Percentiles rank a stretch among this genome's conserved stretches.
Evolutionary conservation across 139 green algal species (phyloP).

Genomic region (Spirogloea muscicola): DNA sequence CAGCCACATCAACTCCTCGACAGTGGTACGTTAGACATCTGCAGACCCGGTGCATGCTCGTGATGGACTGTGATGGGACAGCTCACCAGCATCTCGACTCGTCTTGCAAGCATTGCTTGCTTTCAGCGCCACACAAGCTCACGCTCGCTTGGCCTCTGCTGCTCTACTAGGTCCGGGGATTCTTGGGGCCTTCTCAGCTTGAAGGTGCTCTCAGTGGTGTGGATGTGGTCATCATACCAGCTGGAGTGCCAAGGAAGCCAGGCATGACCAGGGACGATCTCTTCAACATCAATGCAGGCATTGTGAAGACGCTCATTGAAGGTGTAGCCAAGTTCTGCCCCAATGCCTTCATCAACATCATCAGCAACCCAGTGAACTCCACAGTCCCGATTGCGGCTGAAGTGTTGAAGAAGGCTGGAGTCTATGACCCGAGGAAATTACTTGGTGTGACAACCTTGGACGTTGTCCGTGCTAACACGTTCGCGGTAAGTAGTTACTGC

Average conservation of each 20-base stretch:
- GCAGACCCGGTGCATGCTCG: background rate
- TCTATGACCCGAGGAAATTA: slow-evolving; percentile 80
- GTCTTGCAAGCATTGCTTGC: too few species aligned
- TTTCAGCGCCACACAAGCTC: too few species aligned
- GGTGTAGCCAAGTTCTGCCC: slow-evolving; percentile 84
- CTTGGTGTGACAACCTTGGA: slow-evolving; percentile 96
- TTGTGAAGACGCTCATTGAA: slow-evolving; percentile 83
- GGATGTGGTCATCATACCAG: slow-evolving; percentile 92
- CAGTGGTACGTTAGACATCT: slow-evolving; percentile 59
- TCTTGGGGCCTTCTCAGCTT: slow-evolving; percentile 74
- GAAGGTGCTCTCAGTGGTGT: slow-evolving; percentile 61
- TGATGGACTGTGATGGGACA: background rate
- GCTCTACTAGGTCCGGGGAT: slow-evolving; percentile 63
- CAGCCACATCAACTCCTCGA: slow-evolving; percentile 85
- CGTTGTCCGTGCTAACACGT: slow-evolving; percentile 89
- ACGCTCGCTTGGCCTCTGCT: too few species aligned
- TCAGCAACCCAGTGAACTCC: slow-evolving; percentile 89
- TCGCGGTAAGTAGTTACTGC: too few species aligned
- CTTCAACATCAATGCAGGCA: slow-evolving; percentile 98
- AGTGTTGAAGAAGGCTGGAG: slow-evolving; percentile 74
- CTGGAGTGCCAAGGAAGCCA: slow-evolving; percentile 94
- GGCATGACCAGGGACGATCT: slow-evolving; percentile 99
- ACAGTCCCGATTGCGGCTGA: slow-evolving; percentile 86
- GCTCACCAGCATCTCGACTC: too few species aligned
- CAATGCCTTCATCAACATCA: slow-evolving; percentile 71